phyloP scores from a whole-genome alignment of 1,284 basidiomycete species.

The Rhizoctonia solani region DNA sequence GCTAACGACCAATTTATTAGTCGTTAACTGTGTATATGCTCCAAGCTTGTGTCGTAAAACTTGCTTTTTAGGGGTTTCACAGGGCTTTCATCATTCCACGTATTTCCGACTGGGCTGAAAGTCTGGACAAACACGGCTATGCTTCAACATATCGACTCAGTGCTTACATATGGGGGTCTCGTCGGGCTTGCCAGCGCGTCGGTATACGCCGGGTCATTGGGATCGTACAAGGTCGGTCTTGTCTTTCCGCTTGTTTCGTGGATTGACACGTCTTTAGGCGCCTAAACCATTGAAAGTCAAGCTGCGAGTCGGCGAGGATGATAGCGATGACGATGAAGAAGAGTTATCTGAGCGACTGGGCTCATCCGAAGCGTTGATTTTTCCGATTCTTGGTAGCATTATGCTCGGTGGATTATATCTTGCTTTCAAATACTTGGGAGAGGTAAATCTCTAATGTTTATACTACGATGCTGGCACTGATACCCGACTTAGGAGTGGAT shows the following conservation, averaged over 20 bases:
- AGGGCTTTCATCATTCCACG: too few species aligned
- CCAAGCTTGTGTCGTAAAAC: too few species aligned
- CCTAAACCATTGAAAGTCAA: slow-evolving; percentile 43
- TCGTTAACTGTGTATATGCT: too few species aligned
- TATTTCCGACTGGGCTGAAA: too few species aligned
- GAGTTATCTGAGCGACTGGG: slow-evolving; percentile 64
- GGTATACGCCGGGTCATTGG: slow-evolving; percentile 68
- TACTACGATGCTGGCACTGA: slow-evolving; percentile 38
- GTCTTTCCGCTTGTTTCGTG: neutral
- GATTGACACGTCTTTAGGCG: slow-evolving; percentile 36
- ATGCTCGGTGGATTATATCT: slow-evolving; percentile 69
- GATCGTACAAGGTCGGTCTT: slow-evolving; percentile 63
- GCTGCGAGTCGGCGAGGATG: slow-evolving; percentile 42
- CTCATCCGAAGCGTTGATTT: slow-evolving; percentile 70
- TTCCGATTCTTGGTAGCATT: slow-evolving; percentile 74
- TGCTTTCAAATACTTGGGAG: slow-evolving; percentile 73
- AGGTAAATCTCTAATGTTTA: slow-evolving; percentile 41
- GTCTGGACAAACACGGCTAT: neutral
- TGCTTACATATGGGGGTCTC: slow-evolving; percentile 59
- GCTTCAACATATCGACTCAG: slow-evolving; percentile 3
- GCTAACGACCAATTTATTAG: too few species aligned
- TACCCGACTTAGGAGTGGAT: slow-evolving; percentile 36
- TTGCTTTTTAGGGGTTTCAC: too few species aligned
- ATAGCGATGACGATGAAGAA: slow-evolving; percentile 54
- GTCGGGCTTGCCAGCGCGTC: slow-evolving; percentile 62